Base-by-base conservation (phyloP, 140 eudicot genomes). In the Flaveria floridana region DNA sequence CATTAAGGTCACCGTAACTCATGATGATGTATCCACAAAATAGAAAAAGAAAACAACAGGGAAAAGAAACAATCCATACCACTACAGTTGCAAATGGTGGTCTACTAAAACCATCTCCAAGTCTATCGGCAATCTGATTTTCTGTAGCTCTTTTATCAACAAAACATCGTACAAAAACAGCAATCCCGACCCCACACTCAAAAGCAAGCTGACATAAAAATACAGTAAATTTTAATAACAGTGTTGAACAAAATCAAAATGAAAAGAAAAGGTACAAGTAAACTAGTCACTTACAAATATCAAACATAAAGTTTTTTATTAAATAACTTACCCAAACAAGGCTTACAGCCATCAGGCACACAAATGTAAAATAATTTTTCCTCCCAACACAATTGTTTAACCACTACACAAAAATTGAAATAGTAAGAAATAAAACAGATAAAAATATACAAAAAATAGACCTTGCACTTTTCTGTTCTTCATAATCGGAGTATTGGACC, bases 361-460 rank as follows among this genome's bases (percentile, higher is more conserved):
- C 85, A 44, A 93, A 93, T 14, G 96, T 90, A 6, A 71, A 66
- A 73, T 93, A 93, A 72, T 93, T 93, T 70, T 93, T 93, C 23
- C 93, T 79, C 57, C 98, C 98, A 4, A 90, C 96, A 79, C 98
- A 93, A 76, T 93, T 93, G 84, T 93, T 93, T 65, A 93, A 91
- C 98, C 98, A 93, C 98, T 93, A 84, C 84, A 78, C 77, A 26
- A 59, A 20, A 73, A 82, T 25, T 6, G 25, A 69, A 51, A 78
- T 13, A 12, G 34, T 15, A 76, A 68, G 39, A 21, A 68, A 57
- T 21, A 16, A 47, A 70, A 1, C 12, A 63, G 13, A 63, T 15
- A 25, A 41, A 63, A 7, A 58, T 14, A 23, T 42, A 15, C 57
- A 42, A 59, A 14, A 13, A 37, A 13, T 42, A 37, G 77, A 37